These are phyloP conservation scores for Solanum peruvianum DNA, from an alignment of 257 asterid species.

Conservation along the genomic window DNA sequence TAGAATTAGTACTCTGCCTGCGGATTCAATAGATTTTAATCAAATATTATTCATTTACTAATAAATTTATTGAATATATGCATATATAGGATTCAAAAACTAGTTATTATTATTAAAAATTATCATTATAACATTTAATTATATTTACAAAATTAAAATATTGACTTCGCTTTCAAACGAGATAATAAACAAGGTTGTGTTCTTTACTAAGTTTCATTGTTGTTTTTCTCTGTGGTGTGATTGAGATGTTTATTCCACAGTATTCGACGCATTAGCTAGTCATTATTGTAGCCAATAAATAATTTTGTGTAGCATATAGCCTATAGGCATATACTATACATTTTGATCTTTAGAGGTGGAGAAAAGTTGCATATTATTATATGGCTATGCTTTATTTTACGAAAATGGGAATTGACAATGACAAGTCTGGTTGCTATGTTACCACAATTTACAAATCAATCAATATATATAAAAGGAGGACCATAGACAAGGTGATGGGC, in stretches of 20 bases:
- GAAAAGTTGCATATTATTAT: neutral
- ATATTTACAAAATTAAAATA: too few species aligned
- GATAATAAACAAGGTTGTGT: too few species aligned
- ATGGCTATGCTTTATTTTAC: neutral
- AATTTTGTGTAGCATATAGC: neutral
- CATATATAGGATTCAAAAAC: too few species aligned
- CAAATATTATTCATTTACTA: too few species aligned
- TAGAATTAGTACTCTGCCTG: too few species aligned
- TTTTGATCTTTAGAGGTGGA: neutral
- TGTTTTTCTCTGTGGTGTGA: neutral
- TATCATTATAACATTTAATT: too few species aligned
- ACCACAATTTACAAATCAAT: neutral
- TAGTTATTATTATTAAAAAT: too few species aligned
- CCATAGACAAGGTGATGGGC: too few species aligned
- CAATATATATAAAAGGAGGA: too few species aligned
- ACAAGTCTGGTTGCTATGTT: conserved; percentile 1
- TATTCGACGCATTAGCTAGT: neutral
- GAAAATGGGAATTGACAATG: neutral
- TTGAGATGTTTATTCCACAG: neutral
- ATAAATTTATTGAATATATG: too few species aligned
- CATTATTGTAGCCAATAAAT: neutral
- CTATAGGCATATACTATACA: neutral
- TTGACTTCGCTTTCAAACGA: rapidly evolving
- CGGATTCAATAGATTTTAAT: too few species aligned
- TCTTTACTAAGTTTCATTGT: neutral